A percentile compares a stretch with the other conserved stretches of the same genome.
Evolutionary conservation across 2,329 filamentous ascomycete species (phyloP).

Genomic region (Botryotinia narcissicola): DNA sequence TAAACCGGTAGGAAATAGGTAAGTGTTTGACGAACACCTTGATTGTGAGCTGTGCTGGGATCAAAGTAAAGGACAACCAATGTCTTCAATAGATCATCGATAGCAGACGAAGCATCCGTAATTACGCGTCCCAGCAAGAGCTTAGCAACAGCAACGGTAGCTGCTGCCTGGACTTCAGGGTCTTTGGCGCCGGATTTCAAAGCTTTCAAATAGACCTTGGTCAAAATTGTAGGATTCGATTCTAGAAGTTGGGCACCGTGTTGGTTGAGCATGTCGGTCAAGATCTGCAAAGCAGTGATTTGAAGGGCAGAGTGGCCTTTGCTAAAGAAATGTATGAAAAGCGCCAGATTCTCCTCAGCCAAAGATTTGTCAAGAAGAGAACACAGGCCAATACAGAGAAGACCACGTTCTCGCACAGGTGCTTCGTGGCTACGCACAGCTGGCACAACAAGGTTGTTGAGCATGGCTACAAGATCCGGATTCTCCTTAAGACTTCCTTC

Average conservation of each 20-base stretch:
- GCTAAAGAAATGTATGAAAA: constrained; percentile 94
- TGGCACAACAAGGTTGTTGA: constrained; percentile 94
- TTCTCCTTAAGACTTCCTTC: constrained; percentile 85
- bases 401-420: constrained; percentile 83
- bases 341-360: constrained; percentile 83
- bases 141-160: constrained; percentile 80
- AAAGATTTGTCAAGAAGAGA: constrained; percentile 88
- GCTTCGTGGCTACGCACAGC: constrained; percentile 92
- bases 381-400: constrained; percentile 86
- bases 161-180: constrained; percentile 74
- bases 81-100: constrained; percentile 75
- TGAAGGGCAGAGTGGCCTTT: constrained; percentile 90
- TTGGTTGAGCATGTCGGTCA: constrained; percentile 88
- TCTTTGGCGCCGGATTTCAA: constrained; percentile 69
- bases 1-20: constrained; percentile 95
- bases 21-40: constrained; percentile 78
- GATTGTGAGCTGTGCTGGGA: constrained; percentile 75
- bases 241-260: constrained; percentile 77
- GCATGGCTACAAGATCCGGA: constrained; percentile 89
- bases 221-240: constrained; percentile 63
- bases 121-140: constrained; percentile 79
- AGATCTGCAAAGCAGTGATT: constrained; percentile 84
- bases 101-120: constrained; percentile 59
- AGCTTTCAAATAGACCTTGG: constrained; percentile 79
- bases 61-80: constrained; percentile 88